phyloP scores from a whole-genome alignment of 306 rosid genomes.

The Casuarina cunninghamiana region DNA sequence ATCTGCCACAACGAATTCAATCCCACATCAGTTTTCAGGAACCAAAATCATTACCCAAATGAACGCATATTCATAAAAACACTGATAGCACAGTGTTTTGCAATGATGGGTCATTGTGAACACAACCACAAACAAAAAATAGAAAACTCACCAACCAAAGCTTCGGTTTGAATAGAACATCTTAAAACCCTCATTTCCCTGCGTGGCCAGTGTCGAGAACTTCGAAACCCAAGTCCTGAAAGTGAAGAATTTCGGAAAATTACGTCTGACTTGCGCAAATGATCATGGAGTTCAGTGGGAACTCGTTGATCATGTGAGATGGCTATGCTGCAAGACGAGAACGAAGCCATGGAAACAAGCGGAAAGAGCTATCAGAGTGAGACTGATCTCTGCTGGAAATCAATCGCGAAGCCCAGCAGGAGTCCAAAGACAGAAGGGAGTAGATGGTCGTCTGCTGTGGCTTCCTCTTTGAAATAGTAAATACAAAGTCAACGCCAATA shows the following conservation, averaged over 20 bases:
- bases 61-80: not conserved
- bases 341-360: slow-evolving; percentile 42
- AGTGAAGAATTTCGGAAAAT: slow-evolving; percentile 19
- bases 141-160: slow-evolving; percentile 39
- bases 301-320: slow-evolving; percentile 18
- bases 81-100: too few species aligned
- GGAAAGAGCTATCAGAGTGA: not conserved
- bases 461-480: too few species aligned
- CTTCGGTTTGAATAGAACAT: slow-evolving; percentile 31
- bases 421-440: too few species aligned
- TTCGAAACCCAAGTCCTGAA: slow-evolving; percentile 6
- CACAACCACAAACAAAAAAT: not conserved
- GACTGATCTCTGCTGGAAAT: not conserved
- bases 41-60: slow-evolving; percentile 7
- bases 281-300: not conserved
- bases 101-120: not conserved
- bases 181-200: slow-evolving; percentile 10
- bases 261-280: not conserved
- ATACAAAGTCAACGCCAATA: too few species aligned
- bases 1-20: slow-evolving; percentile 39
- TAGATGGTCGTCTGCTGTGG: too few species aligned
- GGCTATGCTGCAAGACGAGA: slow-evolving; percentile 29
- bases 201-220: slow-evolving; percentile 22
- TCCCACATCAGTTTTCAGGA: not conserved
- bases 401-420: too few species aligned